Base-by-base conservation (phyloP, 805 yeast genomes). In the Lipomyces spencermartinsiae region DNA sequence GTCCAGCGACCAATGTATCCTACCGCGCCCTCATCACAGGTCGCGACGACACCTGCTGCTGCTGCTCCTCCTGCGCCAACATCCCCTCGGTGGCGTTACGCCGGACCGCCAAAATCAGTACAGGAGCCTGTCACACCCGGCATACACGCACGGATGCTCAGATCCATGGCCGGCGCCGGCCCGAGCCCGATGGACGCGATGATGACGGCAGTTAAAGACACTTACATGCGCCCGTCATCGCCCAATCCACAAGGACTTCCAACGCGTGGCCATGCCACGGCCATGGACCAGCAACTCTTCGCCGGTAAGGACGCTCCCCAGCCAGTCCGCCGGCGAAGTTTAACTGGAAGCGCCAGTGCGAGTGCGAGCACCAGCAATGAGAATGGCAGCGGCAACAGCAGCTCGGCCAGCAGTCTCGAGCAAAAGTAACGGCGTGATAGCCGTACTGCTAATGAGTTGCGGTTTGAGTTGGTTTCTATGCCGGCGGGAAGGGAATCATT, bases 321-420 rank as follows among this genome's bases (percentile, higher is more conserved):
- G 16, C 39, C 59, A 3, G 56, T 53, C 31, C 58, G 63, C 25
- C 61, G 65, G 14, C 66, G 67, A 9, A 68, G 69, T 35, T 29
- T 65, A 35, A 68, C 69, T 22, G 71, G 69, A 29, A 64, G 68
- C 43, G 71, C 71, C 6, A 65, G 69, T 25, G 71, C 71, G 31
- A 64, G 68, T 22, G 71, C 71, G 55, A 68, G 69, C 58, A 66
- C 69, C 12, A 65, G 62, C 61, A 62, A 62, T 35, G 71, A 35
- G 55, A 62, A 68, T 35, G 69, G 69, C 25, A 65, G 69, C 46
- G 71, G 71, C 35, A 55, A 68, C 49, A 65, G 69, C 60, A 64
- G 68, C 25, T 69, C 72, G 10, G 68, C 72, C 10, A 69, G 72
- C 58, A 66, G 71, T 53, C 65, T 67, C 6, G 72, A 69, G 59